Evolutionary conservation across 768 basidiomycete genomes (phyloP).

Genomic region (Pisolithus tinctorius): DNA sequence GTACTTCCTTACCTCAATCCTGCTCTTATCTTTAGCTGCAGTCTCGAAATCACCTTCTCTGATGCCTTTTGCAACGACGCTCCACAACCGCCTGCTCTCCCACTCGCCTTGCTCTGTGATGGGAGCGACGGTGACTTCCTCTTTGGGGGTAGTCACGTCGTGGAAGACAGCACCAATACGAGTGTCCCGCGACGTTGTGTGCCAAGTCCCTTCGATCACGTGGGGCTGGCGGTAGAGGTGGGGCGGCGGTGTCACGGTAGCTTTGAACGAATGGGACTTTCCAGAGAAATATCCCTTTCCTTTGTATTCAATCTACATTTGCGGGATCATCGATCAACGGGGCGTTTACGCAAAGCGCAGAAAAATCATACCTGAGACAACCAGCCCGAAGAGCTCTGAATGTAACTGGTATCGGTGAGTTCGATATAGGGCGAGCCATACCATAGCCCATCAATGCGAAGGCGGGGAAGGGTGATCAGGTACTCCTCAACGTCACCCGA

Average conservation of each 20-base stretch:
- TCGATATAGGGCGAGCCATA: constrained; percentile 90
- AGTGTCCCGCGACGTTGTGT: constrained; percentile 50
- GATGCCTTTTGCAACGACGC: constrained; percentile 84
- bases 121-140: constrained; percentile 62
- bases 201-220: constrained; percentile 78
- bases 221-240: constrained; percentile 37
- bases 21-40: constrained; percentile 83
- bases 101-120: constrained; percentile 66
- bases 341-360: neutral
- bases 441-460: constrained; percentile 94
- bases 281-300: constrained; percentile 95
- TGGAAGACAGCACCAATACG: constrained; percentile 55
- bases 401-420: constrained; percentile 75
- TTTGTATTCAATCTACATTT: constrained; percentile 77
- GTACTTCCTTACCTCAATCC: constrained; percentile 67
- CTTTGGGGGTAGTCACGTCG: constrained; percentile 66
- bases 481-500: constrained; percentile 59
- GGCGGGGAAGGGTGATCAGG: constrained; percentile 85
- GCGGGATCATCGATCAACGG: constrained; percentile 29
- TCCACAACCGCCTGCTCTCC: constrained; percentile 86
- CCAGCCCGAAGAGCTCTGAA: constrained; percentile 61
- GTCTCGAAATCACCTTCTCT: constrained; percentile 84
- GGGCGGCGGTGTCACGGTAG: constrained; percentile 53
- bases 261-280: constrained; percentile 90
- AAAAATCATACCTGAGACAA: constrained; percentile 37